Percentiles rank a stretch among this genome's conserved stretches.
phyloP scores from a whole-genome alignment of 805 yeast genomes.

The Candida ulmi region DNA sequence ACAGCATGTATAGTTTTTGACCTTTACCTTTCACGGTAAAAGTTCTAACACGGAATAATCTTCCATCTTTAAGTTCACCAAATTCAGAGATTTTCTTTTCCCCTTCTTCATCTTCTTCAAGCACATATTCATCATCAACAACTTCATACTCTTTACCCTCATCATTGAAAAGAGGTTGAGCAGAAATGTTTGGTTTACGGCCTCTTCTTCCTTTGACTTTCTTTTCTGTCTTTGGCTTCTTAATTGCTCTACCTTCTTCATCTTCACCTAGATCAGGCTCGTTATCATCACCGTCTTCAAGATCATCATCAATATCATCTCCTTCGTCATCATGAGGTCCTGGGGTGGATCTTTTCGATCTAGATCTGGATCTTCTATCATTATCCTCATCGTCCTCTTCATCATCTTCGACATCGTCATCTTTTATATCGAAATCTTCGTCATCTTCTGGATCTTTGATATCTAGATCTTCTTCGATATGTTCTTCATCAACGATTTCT shows the following conservation, averaged over 20 bases:
- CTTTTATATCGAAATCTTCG: background rate
- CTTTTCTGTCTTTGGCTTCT: constrained; percentile 7
- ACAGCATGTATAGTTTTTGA: constrained; percentile 73
- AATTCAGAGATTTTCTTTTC: constrained; percentile 60
- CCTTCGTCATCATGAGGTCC: constrained; percentile 14
- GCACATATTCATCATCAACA: constrained; percentile 68
- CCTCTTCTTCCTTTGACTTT: constrained; percentile 32
- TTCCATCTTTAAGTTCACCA: constrained; percentile 67
- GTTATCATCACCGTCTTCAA: constrained; percentile 21
- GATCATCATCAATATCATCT: constrained; percentile 24
- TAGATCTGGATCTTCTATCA: constrained; percentile 24
- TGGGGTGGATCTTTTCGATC: constrained; percentile 12
- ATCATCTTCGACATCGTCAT: background rate
- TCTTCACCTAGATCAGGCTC: constrained; percentile 12
- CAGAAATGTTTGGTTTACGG: constrained; percentile 31
- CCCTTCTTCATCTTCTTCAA: constrained; percentile 76
- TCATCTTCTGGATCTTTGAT: background rate
- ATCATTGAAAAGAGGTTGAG: constrained; percentile 45
- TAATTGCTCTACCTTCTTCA: constrained; percentile 8
- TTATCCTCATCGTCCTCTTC: constrained; percentile 1
- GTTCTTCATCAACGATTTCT: constrained; percentile 3
- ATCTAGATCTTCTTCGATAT: background rate
- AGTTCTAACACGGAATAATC: constrained; percentile 67
- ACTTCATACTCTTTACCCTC: constrained; percentile 63
- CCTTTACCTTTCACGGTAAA: constrained; percentile 60